A percentile compares a stretch with the other conserved stretches of the same genome.
These are phyloP conservation scores for Hippophae rhamnoides DNA, from an alignment of 306 rosid genomes.

Conservation along the genomic window DNA sequence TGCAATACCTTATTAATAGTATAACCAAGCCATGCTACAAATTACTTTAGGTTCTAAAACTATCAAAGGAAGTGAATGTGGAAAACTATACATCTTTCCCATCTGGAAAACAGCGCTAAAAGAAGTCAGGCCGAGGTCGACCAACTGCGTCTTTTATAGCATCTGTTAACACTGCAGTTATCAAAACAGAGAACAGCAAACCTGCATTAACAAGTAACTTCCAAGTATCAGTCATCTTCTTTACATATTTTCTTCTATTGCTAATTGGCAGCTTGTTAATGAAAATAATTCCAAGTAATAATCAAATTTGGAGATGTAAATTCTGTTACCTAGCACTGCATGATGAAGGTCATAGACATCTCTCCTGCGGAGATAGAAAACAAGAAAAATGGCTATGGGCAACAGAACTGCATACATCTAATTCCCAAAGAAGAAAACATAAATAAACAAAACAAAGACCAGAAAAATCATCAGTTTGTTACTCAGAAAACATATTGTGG, in stretches of 20 bases:
- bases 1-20: conserved; percentile 14
- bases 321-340: conserved; percentile 60
- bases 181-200: conserved; percentile 50
- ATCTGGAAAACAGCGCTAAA: conserved; percentile 95
- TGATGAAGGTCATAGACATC: conserved; percentile 90
- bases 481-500: background rate
- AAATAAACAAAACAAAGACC: conserved; percentile 1
- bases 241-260: background rate
- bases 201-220: conserved; percentile 44
- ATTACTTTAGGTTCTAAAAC: background rate
- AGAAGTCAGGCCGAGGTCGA: conserved; percentile 93
- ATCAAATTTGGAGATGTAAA: conserved; percentile 1
- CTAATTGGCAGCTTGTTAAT: conserved; percentile 10
- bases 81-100: conserved; percentile 72
- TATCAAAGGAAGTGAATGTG: conserved; percentile 8
- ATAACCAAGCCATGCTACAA: background rate
- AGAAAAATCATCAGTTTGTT: conserved; percentile 20
- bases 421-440: conserved; percentile 17
- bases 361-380: conserved; percentile 62
- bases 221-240: conserved; percentile 14
- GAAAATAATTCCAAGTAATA: conserved; percentile 1
- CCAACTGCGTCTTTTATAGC: conserved; percentile 79
- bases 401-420: conserved; percentile 59
- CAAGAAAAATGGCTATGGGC: conserved; percentile 56
- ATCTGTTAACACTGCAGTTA: conserved; percentile 68